Percentiles rank a stretch among this genome's conserved stretches.
These are phyloP conservation scores for Paecilomyces sp. DNA, from an alignment of 2,329 filamentous ascomycete species.

Conservation along the genomic window DNA sequence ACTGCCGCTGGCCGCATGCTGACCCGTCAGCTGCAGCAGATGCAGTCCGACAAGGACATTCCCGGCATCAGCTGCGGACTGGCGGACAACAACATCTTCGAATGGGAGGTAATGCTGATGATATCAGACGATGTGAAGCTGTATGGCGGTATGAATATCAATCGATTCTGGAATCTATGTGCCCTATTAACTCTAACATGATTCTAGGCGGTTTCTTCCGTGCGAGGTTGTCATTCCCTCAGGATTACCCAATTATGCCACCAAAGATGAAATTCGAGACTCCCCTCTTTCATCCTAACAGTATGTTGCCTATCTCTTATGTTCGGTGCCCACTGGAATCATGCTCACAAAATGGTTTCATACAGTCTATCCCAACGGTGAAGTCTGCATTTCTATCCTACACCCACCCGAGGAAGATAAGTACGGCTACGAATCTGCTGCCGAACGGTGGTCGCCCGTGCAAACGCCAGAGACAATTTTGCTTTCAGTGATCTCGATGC, in stretches of 20 bases:
- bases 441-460: constrained; percentile 89
- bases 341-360: constrained; percentile 1
- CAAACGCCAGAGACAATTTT: constrained; percentile 94
- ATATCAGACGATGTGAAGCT: constrained; percentile 89
- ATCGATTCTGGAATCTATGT: not conserved
- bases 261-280: constrained; percentile 81
- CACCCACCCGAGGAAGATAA: constrained; percentile 92
- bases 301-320: constrained; percentile 32
- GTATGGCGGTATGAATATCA: constrained; percentile 67
- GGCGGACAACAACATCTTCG: constrained; percentile 78
- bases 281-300: constrained; percentile 90
- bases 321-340: not conserved
- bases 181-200: constrained; percentile 1
- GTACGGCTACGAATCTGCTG: constrained; percentile 84
- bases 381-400: constrained; percentile 94
- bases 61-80: constrained; percentile 91
- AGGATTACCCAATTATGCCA: constrained; percentile 78
- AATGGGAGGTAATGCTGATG: constrained; percentile 99
- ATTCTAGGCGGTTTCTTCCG: constrained; percentile 89
- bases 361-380: constrained; percentile 70
- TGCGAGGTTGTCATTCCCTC: constrained; percentile 74
- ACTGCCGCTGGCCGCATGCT: constrained; percentile 56
- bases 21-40: constrained; percentile 81
- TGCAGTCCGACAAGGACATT: constrained; percentile 85
- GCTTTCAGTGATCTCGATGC: constrained; percentile 83